phyloP scores from a whole-genome alignment of 106 monocot species.

The Dendrobium officinale region DNA sequence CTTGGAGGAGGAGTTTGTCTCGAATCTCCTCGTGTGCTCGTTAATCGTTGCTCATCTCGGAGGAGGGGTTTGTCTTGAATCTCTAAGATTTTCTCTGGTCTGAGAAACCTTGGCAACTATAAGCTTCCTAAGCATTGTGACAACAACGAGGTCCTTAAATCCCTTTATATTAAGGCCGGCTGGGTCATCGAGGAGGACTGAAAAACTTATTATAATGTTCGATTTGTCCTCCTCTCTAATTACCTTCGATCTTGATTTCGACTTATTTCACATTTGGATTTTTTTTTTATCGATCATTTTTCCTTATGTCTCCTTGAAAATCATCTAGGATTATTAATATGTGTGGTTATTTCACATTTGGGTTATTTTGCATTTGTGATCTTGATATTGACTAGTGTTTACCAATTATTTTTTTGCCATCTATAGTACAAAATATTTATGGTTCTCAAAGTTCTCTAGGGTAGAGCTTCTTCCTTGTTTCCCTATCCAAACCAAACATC shows the following conservation, averaged over 20 bases:
- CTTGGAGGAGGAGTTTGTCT: too few species aligned
- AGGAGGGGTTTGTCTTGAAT: too few species aligned
- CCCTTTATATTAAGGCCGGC: not conserved
- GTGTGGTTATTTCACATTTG: too few species aligned
- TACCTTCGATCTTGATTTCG: not conserved
- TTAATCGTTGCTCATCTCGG: too few species aligned
- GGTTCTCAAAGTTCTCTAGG: too few species aligned
- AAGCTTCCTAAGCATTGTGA: not conserved
- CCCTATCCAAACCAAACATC: too few species aligned
- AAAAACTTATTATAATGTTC: not conserved
- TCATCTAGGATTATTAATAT: not conserved
- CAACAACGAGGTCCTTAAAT: constrained; percentile 9
- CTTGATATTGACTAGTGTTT: not conserved
- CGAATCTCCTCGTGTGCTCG: too few species aligned
- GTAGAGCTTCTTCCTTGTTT: too few species aligned
- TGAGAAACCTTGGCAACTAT: not conserved
- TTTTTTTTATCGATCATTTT: not conserved
- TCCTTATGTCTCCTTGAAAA: not conserved
- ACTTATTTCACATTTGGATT: not conserved
- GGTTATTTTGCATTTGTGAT: too few species aligned
- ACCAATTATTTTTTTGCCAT: too few species aligned
- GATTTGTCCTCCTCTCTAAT: not conserved
- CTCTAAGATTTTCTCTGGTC: not conserved
- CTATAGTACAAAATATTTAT: too few species aligned
- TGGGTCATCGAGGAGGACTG: constrained; percentile 3